Evolutionary conservation across 1,139 yeast genomes (phyloP).

Genomic region (Kurtzmaniella quercitrusa): DNA sequence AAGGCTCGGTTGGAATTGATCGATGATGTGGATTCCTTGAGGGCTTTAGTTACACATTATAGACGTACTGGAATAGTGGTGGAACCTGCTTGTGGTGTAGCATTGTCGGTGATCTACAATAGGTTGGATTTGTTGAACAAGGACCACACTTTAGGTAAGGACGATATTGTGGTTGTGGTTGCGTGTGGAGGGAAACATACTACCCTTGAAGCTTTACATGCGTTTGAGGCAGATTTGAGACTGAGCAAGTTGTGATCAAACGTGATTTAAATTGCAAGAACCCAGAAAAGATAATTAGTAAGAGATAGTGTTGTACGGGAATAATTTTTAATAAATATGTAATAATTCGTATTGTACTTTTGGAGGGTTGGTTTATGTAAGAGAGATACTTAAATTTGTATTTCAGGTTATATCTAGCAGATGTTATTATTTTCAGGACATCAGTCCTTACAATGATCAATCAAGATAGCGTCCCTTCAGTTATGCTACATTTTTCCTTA

Average conservation of each 20-base stretch:
- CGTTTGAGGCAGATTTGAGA: conserved; percentile 11
- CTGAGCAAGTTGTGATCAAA: conserved; percentile 1
- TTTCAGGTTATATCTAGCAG: not conserved
- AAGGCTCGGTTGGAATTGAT: conserved; percentile 44
- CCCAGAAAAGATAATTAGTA: no score
- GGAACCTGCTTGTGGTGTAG: conserved; percentile 79
- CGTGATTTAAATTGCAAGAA: no score
- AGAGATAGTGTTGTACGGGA: no score
- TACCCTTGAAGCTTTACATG: conserved; percentile 9
- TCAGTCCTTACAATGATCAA: no score
- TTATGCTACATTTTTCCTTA: no score
- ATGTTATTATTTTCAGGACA: no score
- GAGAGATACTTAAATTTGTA: no score
- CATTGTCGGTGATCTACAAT: conserved; percentile 49
- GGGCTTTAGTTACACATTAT: conserved; percentile 48
- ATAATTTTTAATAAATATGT: no score
- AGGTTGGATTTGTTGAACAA: conserved; percentile 27
- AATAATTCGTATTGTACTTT: no score
- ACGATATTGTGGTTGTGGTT: conserved; percentile 50
- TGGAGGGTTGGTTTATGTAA: no score
- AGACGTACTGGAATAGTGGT: conserved; percentile 47
- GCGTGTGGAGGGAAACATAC: conserved; percentile 65
- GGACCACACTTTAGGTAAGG: conserved; percentile 25
- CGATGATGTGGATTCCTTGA: conserved; percentile 51
- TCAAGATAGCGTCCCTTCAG: no score